These are phyloP conservation scores for Cytospora chrysosperma DNA, from an alignment of 2,329 filamentous ascomycete species.

Conservation along the genomic window DNA sequence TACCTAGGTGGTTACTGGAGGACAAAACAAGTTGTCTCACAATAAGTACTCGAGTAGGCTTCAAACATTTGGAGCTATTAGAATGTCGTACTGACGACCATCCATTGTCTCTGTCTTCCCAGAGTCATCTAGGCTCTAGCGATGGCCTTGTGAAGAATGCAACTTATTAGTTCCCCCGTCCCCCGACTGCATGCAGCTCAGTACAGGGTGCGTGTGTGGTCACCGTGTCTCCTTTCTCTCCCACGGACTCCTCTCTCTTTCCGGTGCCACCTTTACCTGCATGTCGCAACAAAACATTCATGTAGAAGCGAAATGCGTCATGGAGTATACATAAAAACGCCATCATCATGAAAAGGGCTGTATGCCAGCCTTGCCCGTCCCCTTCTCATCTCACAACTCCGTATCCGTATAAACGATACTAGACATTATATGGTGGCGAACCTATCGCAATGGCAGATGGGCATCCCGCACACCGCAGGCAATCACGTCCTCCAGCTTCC, in stretches of 20 bases:
- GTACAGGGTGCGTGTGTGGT: background rate
- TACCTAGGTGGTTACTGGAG: too few relatives aligned
- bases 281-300: slow-evolving; percentile 6
- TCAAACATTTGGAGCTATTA: background rate
- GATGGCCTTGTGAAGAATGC: slow-evolving; percentile 7
- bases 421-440: slow-evolving; percentile 23
- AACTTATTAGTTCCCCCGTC: background rate
- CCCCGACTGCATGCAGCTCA: background rate
- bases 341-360: slow-evolving; percentile 13
- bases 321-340: slow-evolving; percentile 16
- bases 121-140: slow-evolving; percentile 13
- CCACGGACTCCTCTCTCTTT: background rate
- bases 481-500: slow-evolving; percentile 82
- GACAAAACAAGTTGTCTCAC: too few relatives aligned
- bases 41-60: background rate
- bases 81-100: slow-evolving; percentile 12
- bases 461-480: slow-evolving; percentile 72
- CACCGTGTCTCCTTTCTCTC: background rate
- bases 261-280: background rate
- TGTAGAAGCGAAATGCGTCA: slow-evolving; percentile 15
- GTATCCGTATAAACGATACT: slow-evolving; percentile 19
- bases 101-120: slow-evolving; percentile 7
- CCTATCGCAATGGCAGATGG: slow-evolving; percentile 67
- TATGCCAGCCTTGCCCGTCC: slow-evolving; percentile 4
- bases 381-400: background rate